Percentiles rank a stretch among this genome's conserved stretches.
Evolutionary conservation across 2,329 filamentous ascomycete genomes (phyloP).

Genomic region (Claviceps humidiphila): DNA sequence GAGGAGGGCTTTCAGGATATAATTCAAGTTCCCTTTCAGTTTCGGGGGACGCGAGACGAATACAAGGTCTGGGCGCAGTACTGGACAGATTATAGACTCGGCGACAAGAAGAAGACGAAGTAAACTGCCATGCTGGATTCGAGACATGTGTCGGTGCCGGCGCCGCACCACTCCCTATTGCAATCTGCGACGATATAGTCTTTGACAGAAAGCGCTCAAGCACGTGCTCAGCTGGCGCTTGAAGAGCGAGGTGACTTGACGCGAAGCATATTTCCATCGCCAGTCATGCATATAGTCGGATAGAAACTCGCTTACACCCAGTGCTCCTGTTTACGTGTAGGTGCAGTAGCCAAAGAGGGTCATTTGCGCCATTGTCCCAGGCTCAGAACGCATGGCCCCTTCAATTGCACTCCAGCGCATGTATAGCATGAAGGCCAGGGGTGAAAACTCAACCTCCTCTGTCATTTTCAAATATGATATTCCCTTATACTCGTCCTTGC

Average conservation of each 20-base stretch:
- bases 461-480: background rate
- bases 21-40: slow-evolving; percentile 59
- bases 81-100: slow-evolving; percentile 44
- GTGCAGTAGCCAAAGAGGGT: too few relatives aligned
- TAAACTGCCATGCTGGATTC: background rate
- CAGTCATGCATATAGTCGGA: too few relatives aligned
- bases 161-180: background rate
- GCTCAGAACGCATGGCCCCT: too few relatives aligned
- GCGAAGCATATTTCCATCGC: too few relatives aligned
- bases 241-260: too few relatives aligned
- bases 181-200: too few relatives aligned
- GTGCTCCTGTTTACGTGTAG: too few relatives aligned
- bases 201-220: background rate
- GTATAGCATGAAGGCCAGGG: background rate
- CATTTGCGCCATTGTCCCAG: too few relatives aligned
- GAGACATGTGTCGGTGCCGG: background rate
- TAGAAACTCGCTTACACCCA: too few relatives aligned
- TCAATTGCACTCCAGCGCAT: background rate
- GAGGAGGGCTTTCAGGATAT: slow-evolving; percentile 81
- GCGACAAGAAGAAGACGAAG: background rate
- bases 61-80: slow-evolving; percentile 61
- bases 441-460: background rate
- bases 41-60: slow-evolving; percentile 56
- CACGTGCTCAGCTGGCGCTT: background rate
- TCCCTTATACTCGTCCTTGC: background rate